phyloP scores from a whole-genome alignment of 305 asterid species.

The Fraxinus greggii region DNA sequence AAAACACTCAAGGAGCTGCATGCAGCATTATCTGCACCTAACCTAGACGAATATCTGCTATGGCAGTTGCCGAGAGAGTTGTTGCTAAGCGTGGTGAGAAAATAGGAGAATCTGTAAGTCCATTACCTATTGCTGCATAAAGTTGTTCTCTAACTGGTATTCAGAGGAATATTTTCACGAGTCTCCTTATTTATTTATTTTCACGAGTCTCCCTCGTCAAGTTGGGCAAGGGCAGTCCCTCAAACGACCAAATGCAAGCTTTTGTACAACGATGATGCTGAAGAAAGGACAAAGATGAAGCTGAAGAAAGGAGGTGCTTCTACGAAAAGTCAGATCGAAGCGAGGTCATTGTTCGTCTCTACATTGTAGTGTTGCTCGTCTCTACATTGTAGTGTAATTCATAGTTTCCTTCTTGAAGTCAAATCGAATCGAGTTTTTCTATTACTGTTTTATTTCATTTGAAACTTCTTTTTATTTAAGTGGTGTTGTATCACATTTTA shows the following conservation, averaged over 20 bases:
- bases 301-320: no score
- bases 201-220: no score
- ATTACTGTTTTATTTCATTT: no score
- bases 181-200: slow-evolving; percentile 15
- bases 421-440: no score
- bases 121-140: slow-evolving; percentile 29
- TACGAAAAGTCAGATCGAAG: slow-evolving; percentile 36
- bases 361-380: neutral
- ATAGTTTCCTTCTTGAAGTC: no score
- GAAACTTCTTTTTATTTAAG: no score
- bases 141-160: slow-evolving; percentile 7
- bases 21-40: slow-evolving; percentile 93
- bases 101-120: slow-evolving; percentile 83
- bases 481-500: no score
- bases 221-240: no score
- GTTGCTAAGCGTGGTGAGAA: slow-evolving; percentile 93
- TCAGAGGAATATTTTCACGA: slow-evolving; percentile 12
- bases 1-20: slow-evolving; percentile 69
- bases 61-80: slow-evolving; percentile 89
- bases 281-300: no score
- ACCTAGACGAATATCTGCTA: slow-evolving; percentile 94
- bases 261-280: no score
- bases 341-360: slow-evolving; percentile 38
- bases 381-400: no score
- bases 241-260: no score